Conservation (phyloP, 768 basidiomycete genomes). For the Galerina sulciceps region DNA sequence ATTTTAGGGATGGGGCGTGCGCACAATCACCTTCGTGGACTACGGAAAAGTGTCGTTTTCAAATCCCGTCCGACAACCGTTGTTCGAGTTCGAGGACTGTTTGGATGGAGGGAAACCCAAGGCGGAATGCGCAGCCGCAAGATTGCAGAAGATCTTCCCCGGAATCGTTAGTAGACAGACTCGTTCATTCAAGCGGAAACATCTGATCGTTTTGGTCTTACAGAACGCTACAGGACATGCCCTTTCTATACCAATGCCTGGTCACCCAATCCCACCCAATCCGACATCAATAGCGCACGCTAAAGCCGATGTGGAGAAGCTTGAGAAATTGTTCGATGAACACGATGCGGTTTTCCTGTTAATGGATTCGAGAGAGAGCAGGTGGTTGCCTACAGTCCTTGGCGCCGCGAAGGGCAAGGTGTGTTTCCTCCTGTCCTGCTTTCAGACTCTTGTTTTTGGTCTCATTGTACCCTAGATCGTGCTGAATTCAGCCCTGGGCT, state of each 20-base stretch:
- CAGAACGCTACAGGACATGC: slow-evolving; percentile 83
- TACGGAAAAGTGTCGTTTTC: slow-evolving; percentile 93
- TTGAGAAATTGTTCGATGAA: slow-evolving; percentile 78
- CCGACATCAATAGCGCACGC: slow-evolving; percentile 56
- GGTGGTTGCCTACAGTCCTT: slow-evolving; percentile 94
- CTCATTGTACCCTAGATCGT: slow-evolving; percentile 62
- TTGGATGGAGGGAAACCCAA: slow-evolving; percentile 92
- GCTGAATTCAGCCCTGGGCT: slow-evolving; percentile 92
- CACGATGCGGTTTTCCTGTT: slow-evolving; percentile 93
- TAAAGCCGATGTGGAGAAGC: slow-evolving; percentile 66
- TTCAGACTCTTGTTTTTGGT: background rate
- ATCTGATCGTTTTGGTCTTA: background rate
- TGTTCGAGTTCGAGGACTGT: slow-evolving; percentile 96
- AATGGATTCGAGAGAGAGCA: slow-evolving; percentile 98
- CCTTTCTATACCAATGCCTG: slow-evolving; percentile 95
- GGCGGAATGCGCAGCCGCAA: slow-evolving; percentile 86
- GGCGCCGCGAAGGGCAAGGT: slow-evolving; percentile 87
- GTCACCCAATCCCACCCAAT: slow-evolving; percentile 79
- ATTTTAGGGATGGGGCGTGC: slow-evolving; percentile 90
- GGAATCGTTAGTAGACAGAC: slow-evolving; percentile 73
- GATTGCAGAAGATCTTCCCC: slow-evolving; percentile 88
- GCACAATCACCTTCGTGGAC: slow-evolving; percentile 92
- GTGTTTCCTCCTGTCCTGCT: background rate
- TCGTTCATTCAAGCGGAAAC: background rate
- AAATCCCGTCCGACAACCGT: slow-evolving; percentile 95